Evolutionary conservation across 352 stramenopile species (phyloP).

Genomic region (Globisporangium barbulae): DNA sequence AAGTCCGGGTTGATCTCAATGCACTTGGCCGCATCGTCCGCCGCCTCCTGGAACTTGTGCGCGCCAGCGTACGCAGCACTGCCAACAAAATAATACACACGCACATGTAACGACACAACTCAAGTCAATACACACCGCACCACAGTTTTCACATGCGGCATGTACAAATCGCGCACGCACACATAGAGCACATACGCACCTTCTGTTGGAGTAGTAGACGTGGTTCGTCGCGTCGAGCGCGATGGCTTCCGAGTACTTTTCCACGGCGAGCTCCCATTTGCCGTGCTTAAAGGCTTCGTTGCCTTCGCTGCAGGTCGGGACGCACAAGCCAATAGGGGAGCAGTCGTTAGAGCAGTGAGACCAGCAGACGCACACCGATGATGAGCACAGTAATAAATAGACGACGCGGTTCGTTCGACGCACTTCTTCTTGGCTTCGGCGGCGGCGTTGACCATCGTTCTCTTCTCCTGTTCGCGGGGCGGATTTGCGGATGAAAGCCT

Average conservation of each 20-base stretch:
- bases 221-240: slow-evolving; percentile 85
- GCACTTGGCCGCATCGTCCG: slow-evolving; percentile 83
- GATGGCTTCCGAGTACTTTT: slow-evolving; percentile 93
- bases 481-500: background rate
- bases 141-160: background rate
- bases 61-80: slow-evolving; percentile 69
- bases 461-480: background rate
- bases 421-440: slow-evolving; percentile 86
- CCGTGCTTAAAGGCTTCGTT: slow-evolving; percentile 94
- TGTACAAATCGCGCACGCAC: background rate
- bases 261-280: slow-evolving; percentile 87
- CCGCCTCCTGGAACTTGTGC: slow-evolving; percentile 81
- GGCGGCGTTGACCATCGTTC: slow-evolving; percentile 59
- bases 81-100: background rate
- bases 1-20: slow-evolving; percentile 92
- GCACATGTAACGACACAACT: background rate
- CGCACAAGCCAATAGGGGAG: background rate
- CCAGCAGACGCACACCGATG: background rate
- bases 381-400: background rate
- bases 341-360: background rate
- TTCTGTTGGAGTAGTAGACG: slow-evolving; percentile 94
- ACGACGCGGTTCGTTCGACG: slow-evolving; percentile 10
- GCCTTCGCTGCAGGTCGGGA: slow-evolving; percentile 63
- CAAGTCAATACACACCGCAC: background rate
- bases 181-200: slow-evolving; percentile 23